Evolutionary conservation across 805 yeast species (phyloP), one percentile per base, ranked within the genome.

Genomic region (Millerozyma acaciae): DNA sequence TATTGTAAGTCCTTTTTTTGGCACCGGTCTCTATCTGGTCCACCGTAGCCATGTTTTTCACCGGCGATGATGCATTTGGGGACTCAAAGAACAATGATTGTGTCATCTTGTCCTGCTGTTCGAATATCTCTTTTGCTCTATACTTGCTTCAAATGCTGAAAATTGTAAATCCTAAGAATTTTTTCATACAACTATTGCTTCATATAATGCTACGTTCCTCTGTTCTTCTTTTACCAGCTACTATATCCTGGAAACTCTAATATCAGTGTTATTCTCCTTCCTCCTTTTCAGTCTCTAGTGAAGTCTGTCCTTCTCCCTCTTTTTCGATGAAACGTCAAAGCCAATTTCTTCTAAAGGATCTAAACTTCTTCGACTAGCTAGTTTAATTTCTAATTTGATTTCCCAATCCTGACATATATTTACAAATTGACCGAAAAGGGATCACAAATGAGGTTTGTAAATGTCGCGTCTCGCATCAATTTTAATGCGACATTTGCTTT

Each of bases 1-100:
- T 21, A 14, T 16, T 16, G 15, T 15, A 28, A 12, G 28, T 21
- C 23, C 28, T 16, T 17, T 28, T 33, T 8, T 13, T 21, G 14
- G 20, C 16, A 22, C 16, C 17, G 7, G 15, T 24, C 14, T 30
- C 22, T 21, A 14, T 27, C 4, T n/a, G 21, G 3, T 22, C 16
- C 12, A 20, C 17, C 10, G 20, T 14, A 13, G 17, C 22, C 21
- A 27, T 20, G 17, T 26, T 28, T 21, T 21, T 28, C 21, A 20
- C n/a, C 23, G 30, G 30, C 17, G 39, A 36, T 6, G 6, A 21
- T 16, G 16, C 29, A 9, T 16, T 6, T 3, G 37, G 38, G 6
- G 40, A 29, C 14, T 43, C 47, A 25, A 40, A 38, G 39, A 35
- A 40, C 22, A 40, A 16, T 7, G 39, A 34, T 23, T 21, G 33